Evolutionary conservation across 768 basidiomycete species (phyloP), one percentile per base, ranked within the genome.

Genomic region (Mycena alexandri): DNA sequence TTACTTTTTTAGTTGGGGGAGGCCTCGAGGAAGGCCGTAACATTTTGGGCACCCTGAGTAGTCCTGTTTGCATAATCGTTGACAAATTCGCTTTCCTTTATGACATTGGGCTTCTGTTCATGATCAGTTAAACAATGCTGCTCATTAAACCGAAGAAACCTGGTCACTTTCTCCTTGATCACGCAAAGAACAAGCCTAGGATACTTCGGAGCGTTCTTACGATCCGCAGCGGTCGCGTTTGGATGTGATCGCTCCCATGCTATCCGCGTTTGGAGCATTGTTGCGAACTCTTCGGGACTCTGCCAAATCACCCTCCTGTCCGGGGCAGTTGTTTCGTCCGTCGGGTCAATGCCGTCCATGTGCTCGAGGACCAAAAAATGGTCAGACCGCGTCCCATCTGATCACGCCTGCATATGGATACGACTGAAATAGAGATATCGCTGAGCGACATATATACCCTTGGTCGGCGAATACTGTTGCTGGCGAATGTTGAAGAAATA

Each of bases 341-440:
- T n/a, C 53, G 21, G 19, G 21, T 22, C 41, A 24, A 60, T 60
- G 24, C 58, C 58, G 29, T 60, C 46, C 58, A 14, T 47, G 46
- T 60, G 58, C 24, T 60, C 58, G 11, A 60, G 19, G 33, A 60
- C 58, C 21, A 60, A 22, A 21, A 17, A 60, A 47, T 60, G 58
- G 14, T 60, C 58, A 13, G 21, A 36, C 13, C 44, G 24, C 8
- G 43, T 58, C 14, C 7, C 24, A 7, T 46, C 56, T 57, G 56
- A 3, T 29, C 17, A 4, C 21, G 53, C n/a, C 36, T 54, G 53
- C 19, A 24, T 54, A 36, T n/a, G 9, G 19, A 54, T 17, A 36
- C 41, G 14, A 13, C 21, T 7, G 5, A 29, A 25, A 29, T 24
- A 3, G 7, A 17, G 19, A 25, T 3, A n/a, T 5, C n/a, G n/a